Base-by-base conservation (phyloP, 768 basidiomycete species). In the Hygrophorus russula region DNA sequence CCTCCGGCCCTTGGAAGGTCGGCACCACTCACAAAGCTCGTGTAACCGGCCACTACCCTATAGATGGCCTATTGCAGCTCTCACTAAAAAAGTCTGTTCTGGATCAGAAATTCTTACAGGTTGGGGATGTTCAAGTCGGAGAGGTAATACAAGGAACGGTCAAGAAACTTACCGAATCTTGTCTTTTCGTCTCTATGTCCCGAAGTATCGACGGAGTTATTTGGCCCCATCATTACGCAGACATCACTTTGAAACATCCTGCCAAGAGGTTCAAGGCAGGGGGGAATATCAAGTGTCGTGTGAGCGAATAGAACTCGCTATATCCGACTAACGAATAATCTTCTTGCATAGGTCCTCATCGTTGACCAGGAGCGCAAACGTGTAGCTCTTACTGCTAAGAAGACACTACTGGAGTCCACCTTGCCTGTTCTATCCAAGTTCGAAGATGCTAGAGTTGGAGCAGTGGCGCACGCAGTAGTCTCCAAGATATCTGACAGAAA, bases 141-240 rank as follows among this genome's bases (percentile, higher is more conserved):
- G 82, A 92, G 57, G 56, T 82, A 15, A 65, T 99, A 52, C 92
- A 84, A 62, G 91, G 87, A 5, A 88, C 80, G 0, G 76, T 99
- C 49, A 93, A 89, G 64, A 80, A 75, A 48, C 70, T 99, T 39
- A 82, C 82, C 2, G 82, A 87, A 45, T 71, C 76, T 28, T 83
- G 76, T 0, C 63, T 99, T 30, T 94, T 96, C 55, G 78, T 98
- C 33, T 79, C 86, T 20, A 68, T 98, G 44, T 78, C 83, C 4
- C 90, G 88, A 4, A 87, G 75, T 47, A 80, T 97, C 27, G 90
- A 96, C 55, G 96, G 88, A 20, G 82, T 96, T 19, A 71, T 97
- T 15, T 96, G 89, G 86, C 92, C 93, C 0, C 76, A 80, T 48
- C 96, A 98, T 57, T 96, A 87, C 57, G 91, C 96, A 9, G 96